Evolutionary conservation across 306 rosid genomes (phyloP).

Genomic region (Gillenia trifoliata): DNA sequence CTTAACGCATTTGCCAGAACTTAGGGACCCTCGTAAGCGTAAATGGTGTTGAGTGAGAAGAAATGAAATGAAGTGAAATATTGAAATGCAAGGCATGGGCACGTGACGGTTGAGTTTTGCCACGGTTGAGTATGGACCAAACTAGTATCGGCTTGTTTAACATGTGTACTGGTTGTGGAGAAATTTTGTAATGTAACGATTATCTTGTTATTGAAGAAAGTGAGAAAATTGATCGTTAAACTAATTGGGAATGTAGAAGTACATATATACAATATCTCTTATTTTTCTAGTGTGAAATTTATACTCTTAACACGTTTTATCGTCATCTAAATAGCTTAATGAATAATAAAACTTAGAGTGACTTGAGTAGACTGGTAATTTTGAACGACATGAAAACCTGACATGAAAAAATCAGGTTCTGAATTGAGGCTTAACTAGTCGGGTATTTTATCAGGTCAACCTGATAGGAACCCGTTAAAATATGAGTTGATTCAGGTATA

Average conservation of each 20-base stretch:
- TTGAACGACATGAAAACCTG: no score
- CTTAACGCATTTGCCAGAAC: conserved; percentile 61
- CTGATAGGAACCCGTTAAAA: no score
- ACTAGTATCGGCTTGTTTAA: conserved; percentile 15
- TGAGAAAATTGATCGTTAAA: no score
- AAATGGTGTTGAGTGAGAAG: neutral
- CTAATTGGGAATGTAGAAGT: no score
- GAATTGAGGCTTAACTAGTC: no score
- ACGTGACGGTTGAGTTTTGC: conserved; percentile 21
- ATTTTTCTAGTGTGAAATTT: no score
- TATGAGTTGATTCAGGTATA: no score
- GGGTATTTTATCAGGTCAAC: no score
- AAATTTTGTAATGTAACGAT: neutral
- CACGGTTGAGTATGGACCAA: conserved; percentile 34
- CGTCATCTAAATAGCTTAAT: neutral
- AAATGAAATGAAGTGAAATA: neutral
- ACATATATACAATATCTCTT: no score
- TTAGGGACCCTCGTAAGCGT: conserved; percentile 4
- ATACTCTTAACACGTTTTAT: neutral
- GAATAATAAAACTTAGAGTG: no score
- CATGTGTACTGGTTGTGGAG: neutral
- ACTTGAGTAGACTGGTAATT: no score
- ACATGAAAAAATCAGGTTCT: no score
- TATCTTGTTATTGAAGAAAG: neutral
- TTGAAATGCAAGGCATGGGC: conserved; percentile 6